Conservation (phyloP, 176 grass and related monocot species). For the Juncus inflexus region DNA sequence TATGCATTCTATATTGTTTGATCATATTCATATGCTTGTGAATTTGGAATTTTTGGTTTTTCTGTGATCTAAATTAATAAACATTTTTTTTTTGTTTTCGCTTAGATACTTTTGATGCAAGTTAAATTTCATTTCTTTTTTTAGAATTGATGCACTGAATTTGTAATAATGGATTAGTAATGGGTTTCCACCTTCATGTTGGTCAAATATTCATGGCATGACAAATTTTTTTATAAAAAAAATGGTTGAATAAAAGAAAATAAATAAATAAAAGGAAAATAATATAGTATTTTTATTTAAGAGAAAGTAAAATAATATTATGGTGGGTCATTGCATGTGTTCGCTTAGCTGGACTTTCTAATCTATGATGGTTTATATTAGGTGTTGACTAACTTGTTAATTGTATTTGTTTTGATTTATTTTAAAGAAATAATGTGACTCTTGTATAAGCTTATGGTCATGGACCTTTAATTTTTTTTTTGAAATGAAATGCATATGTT, state of each 20-base stretch:
- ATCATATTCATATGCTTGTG: too few relatives aligned
- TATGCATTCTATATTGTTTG: too few relatives aligned
- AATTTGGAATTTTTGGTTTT: too few relatives aligned
- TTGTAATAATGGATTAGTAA: constrained; percentile 20
- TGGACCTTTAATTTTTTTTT: too few relatives aligned
- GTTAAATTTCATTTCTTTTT: constrained; percentile 11
- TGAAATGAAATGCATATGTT: too few relatives aligned
- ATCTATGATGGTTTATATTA: constrained; percentile 20
- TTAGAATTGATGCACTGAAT: constrained; percentile 4
- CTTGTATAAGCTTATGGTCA: too few relatives aligned
- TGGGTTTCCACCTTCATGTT: constrained; percentile 29
- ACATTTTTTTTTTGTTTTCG: neutral
- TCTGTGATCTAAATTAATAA: too few relatives aligned
- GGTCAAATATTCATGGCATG: constrained; percentile 26
- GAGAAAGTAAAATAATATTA: neutral
- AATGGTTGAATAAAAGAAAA: neutral
- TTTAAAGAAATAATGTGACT: too few relatives aligned
- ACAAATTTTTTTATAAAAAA: constrained; percentile 9
- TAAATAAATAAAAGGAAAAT: neutral
- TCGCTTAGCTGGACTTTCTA: constrained; percentile 6
- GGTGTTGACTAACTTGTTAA: constrained; percentile 15
- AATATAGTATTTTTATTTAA: neutral
- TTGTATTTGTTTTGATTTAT: too few relatives aligned
- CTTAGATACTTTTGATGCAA: constrained; percentile 1
- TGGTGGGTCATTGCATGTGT: constrained; percentile 21